Conservation (phyloP, 2,329 filamentous ascomycete genomes). For the Podosphaera leucotricha region DNA sequence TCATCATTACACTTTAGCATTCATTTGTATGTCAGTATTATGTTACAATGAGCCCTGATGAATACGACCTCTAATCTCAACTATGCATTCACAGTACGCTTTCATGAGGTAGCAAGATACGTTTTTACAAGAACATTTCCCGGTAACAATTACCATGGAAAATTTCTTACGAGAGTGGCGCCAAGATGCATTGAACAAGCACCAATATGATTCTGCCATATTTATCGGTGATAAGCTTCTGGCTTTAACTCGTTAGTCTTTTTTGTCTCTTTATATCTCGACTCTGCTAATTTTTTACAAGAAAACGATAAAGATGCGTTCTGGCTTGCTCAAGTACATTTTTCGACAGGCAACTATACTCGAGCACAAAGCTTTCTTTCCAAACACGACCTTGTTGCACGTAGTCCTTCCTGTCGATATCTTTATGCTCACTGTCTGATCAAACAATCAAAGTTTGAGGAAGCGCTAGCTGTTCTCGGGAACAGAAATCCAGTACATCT, state of each 20-base stretch:
- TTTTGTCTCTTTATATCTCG: background rate
- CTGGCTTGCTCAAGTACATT: constrained; percentile 96
- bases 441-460: constrained; percentile 74
- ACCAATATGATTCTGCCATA: constrained; percentile 88
- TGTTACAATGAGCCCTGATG: too few species aligned
- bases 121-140: too few species aligned
- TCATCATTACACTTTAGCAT: too few species aligned
- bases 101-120: too few species aligned
- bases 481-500: constrained; percentile 88
- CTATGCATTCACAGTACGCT: too few species aligned
- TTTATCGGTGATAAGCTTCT: constrained; percentile 95
- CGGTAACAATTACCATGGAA: constrained; percentile 40
- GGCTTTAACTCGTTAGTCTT: constrained; percentile 58
- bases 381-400: constrained; percentile 56
- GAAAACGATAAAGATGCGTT: constrained; percentile 88
- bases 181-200: constrained; percentile 84
- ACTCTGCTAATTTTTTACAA: constrained; percentile 17
- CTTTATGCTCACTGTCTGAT: constrained; percentile 85
- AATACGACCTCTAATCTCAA: too few species aligned
- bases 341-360: constrained; percentile 83
- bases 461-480: constrained; percentile 65
- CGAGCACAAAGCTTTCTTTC: constrained; percentile 71
- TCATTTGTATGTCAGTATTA: too few species aligned
- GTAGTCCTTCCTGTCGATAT: constrained; percentile 74
- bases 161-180: constrained; percentile 83